Evolutionary conservation across 148 eudicot species (phyloP), one percentile per base, ranked within the genome.

Genomic region (Euryodendron excelsum): DNA sequence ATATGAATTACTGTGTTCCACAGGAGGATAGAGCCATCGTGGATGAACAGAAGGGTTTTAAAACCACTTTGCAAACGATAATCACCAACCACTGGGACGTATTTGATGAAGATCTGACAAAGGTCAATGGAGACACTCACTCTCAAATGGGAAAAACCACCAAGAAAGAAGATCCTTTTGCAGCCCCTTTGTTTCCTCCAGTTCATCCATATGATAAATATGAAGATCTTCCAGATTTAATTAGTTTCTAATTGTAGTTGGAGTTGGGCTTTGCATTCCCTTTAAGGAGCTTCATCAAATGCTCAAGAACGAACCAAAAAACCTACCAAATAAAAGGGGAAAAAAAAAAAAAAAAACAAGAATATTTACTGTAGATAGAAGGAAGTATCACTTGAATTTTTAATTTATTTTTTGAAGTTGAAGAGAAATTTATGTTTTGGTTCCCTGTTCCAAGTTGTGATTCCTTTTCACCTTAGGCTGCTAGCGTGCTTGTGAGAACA

Each of bases 201-300:
- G n/a, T 36, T 7, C 45, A 41, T 27, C 69, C 37, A 10, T 14
- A 68, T 69, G 41, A 3, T 75, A 74, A 33, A 1, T 30, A 33
- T 30, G 50, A 48, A 44, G 84, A 82, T 1, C 18, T 75, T 33
- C 88, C 88, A 3, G 85, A 86, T 78, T 76, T 86, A 59, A 86
- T 86, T 74, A 83, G 74, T 63, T 83, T 86, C 61, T 76, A 15
- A 13, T 44, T 47, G 63, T 59, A 11, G 48, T 58, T 67, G 36
- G 34, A 59, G 33, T 37, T 74, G 48, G 17, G n/a, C 3, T 56
- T 73, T 13, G 64, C 20, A 34, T 33, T 72, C 58, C 10, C 11
- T 47, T 72, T 31, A 18, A 48, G 36, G 31, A 73, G 30, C 8
- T 55, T 39, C 36, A 39, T 74, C 53, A 15, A 60, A 36, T 25